These are phyloP conservation scores for Phytophthora foliorum DNA, from an alignment of 352 stramenopile genomes.

Conservation along the genomic window DNA sequence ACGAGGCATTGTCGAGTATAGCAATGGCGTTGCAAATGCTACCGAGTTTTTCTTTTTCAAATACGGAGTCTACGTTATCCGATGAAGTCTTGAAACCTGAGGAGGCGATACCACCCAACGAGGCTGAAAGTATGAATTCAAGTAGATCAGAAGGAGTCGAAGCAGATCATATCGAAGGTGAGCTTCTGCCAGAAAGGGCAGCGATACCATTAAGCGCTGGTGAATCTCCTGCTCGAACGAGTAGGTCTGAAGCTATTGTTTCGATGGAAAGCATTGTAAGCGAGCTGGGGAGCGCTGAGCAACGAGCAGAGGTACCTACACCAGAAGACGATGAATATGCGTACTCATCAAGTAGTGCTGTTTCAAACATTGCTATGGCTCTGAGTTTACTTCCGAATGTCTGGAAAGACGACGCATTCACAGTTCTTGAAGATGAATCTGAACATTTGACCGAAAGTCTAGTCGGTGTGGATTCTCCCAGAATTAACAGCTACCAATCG, in stretches of 20 bases:
- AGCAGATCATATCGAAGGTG: not conserved
- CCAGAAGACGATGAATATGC: constrained; percentile 34
- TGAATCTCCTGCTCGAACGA: not conserved
- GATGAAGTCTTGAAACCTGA: constrained; percentile 14
- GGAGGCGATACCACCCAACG: constrained; percentile 10
- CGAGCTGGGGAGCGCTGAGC: constrained; percentile 14
- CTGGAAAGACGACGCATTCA: constrained; percentile 14
- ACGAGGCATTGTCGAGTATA: constrained; percentile 45
- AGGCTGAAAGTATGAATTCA: not conserved
- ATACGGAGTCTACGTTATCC: not conserved
- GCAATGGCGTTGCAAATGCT: constrained; percentile 48
- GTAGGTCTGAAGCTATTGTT: not conserved
- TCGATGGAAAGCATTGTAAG: constrained; percentile 5
- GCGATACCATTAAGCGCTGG: not conserved
- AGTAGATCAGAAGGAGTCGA: not conserved
- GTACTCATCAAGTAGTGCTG: constrained; percentile 33
- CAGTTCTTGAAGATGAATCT: not conserved
- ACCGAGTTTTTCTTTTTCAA: constrained; percentile 30
- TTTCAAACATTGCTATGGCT: constrained; percentile 41
- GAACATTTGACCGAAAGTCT: not conserved
- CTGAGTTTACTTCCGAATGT: constrained; percentile 37
- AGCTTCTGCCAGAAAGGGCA: not conserved
- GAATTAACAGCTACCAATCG: constrained; percentile 16
- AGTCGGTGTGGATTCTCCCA: not conserved
- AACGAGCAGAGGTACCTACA: not conserved